Percentiles rank a stretch among this genome's conserved stretches.
Evolutionary conservation across 768 basidiomycete genomes (phyloP).

Genomic region (Xerocomus potaroensis): DNA sequence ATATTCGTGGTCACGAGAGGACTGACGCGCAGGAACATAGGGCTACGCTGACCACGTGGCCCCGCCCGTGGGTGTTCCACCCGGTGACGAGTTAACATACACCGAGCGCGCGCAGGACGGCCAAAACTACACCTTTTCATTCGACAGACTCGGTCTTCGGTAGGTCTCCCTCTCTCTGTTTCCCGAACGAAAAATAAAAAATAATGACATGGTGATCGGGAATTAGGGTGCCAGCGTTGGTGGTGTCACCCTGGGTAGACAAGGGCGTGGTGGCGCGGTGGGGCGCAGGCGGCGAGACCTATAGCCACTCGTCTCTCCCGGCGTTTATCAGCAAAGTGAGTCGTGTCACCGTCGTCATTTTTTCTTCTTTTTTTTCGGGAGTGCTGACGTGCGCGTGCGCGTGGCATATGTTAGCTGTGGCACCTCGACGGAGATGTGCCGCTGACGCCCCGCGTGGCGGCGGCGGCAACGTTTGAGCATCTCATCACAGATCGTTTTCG

Average conservation of each 20-base stretch:
- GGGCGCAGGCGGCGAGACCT: constrained; percentile 5
- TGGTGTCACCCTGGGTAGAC: constrained; percentile 23
- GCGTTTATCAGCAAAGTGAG: constrained; percentile 20
- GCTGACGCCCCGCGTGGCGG: constrained; percentile 18
- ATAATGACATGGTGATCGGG: neutral
- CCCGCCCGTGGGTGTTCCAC: constrained; percentile 19
- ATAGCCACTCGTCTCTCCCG: constrained; percentile 22
- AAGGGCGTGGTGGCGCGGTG: constrained; percentile 16
- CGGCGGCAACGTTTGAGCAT: constrained; percentile 22
- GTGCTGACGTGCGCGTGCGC: neutral
- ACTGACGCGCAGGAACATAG: no score
- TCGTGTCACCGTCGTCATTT: no score
- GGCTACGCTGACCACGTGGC: constrained; percentile 24
- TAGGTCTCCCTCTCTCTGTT: neutral
- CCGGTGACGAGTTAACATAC: constrained; percentile 22
- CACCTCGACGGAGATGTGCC: constrained; percentile 21
- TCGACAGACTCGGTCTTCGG: constrained; percentile 25
- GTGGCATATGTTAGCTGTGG: constrained; percentile 20
- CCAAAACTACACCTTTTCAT: constrained; percentile 16
- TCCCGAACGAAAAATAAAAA: no score
- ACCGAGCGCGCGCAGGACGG: constrained; percentile 20
- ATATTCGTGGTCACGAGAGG: no score
- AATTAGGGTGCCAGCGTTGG: constrained; percentile 20
- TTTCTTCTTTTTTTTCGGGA: no score
- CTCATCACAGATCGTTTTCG: constrained; percentile 22